Base-by-base conservation (phyloP, 2,329 filamentous ascomycete genomes). In the Cordyceps pruinosa region DNA sequence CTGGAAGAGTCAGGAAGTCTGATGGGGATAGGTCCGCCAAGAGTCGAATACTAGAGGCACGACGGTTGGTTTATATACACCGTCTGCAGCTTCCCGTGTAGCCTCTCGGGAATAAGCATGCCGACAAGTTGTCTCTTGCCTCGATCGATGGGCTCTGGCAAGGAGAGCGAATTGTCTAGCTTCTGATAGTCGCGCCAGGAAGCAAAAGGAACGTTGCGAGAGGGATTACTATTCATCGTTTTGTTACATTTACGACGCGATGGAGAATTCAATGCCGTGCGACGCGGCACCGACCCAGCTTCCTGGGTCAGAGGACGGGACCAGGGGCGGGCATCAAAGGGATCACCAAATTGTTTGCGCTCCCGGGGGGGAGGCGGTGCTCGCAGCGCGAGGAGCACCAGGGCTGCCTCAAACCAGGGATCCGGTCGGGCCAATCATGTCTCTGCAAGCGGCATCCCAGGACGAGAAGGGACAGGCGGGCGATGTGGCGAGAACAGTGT, bases 261-360 rank as follows among this genome's bases (percentile, higher is more conserved):
- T 41, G 52, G 52, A 56, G 25, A 26, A 34, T 47, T 56, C 15
- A 30, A 56, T 48, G 52, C n/a, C 4, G 52, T 56, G 52, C n/a
- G 15, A 56, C 52, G 42, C 34, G n/a, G 35, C 52, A 56, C 52
- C 23, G 44, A 39, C 51, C 51, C 51, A 37, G 30, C 28, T 37
- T 37, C 23, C 32, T 46, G 51, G 51, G 26, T 32, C n/a, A 30
- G 41, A 23, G 9, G 21, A 5, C 6, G 19, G 26, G 49, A 25
- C 25, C n/a, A n/a, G n/a, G n/a, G n/a, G n/a, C n/a, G n/a, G n/a
- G n/a, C n/a, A n/a, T n/a, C 19, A 32, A 32, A 23, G 10, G 25
- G 49, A 17, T 41, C 49, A 19, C 44, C 44, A 41, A 39, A 7
- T 41, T 56, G 44, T 41, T 48, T 56, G 44, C 39, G 7, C 8